These are phyloP conservation scores for Lachancea sp. DNA, from an alignment of 805 yeast genomes.

Conservation along the genomic window DNA sequence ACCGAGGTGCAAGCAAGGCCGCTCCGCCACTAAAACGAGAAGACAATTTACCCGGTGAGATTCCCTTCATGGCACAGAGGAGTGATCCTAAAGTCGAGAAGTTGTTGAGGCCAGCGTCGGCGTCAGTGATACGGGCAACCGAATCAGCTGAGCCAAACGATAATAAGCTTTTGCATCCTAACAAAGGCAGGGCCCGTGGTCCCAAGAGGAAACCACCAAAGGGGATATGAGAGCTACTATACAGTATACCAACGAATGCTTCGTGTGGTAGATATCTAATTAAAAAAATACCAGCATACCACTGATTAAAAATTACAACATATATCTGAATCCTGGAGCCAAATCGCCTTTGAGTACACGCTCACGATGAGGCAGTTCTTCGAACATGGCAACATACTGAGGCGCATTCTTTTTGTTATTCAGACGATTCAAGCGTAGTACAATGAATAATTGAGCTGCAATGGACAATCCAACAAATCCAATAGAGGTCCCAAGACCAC, in stretches of 20 bases:
- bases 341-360: constrained; percentile 4
- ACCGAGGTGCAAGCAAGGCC: background rate
- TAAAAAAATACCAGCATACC: background rate
- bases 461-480: constrained; percentile 6
- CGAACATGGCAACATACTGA: background rate
- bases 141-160: background rate
- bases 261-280: background rate
- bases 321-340: constrained; percentile 5
- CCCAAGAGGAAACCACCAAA: constrained; percentile 37
- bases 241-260: background rate
- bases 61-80: constrained; percentile 6
- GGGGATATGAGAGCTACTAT: background rate
- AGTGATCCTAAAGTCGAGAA: background rate
- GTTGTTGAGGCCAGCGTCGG: constrained; percentile 4
- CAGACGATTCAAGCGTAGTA: background rate
- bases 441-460: constrained; percentile 2
- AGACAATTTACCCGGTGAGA: constrained; percentile 1
- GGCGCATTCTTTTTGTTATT: constrained; percentile 1
- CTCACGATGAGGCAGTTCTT: background rate
- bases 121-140: background rate
- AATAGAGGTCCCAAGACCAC: constrained; percentile 5
- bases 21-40: background rate
- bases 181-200: constrained; percentile 33
- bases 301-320: background rate
- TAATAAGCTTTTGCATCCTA: constrained; percentile 22